phyloP scores from a whole-genome alignment of 148 eudicot species.

The Cornus florida region DNA sequence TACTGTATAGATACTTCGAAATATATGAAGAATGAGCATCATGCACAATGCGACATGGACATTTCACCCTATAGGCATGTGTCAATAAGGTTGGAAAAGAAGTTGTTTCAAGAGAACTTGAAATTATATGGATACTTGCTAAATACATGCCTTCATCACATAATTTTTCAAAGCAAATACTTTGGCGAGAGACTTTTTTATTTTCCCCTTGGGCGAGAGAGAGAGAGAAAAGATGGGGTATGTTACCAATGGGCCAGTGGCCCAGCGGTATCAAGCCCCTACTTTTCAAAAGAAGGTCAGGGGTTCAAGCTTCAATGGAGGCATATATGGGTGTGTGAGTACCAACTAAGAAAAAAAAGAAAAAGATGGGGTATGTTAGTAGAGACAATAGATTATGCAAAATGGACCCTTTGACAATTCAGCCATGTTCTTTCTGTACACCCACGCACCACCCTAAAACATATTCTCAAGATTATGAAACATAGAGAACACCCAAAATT shows the following conservation, averaged over 20 bases:
- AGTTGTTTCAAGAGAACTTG: too few relatives aligned
- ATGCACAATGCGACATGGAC: neutral
- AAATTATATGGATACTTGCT: neutral
- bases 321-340: too few relatives aligned
- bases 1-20: neutral
- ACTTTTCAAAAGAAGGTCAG: too few relatives aligned
- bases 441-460: neutral
- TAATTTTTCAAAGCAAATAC: neutral
- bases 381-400: neutral
- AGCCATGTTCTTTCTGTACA: neutral
- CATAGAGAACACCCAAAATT: neutral
- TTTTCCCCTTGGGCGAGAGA: too few relatives aligned
- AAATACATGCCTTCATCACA: neutral
- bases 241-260: too few relatives aligned
- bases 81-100: neutral
- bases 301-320: too few relatives aligned
- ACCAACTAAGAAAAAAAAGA: too few relatives aligned
- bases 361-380: neutral
- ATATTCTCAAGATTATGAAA: neutral
- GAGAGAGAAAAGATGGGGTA: too few relatives aligned
- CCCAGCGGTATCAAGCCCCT: too few relatives aligned
- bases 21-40: neutral
- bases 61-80: neutral
- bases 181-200: too few relatives aligned
- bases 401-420: too few relatives aligned